Evolutionary conservation across 306 rosid genomes (phyloP), one percentile per base, ranked within the genome.

Genomic region (Heteromeles arbutifolia): DNA sequence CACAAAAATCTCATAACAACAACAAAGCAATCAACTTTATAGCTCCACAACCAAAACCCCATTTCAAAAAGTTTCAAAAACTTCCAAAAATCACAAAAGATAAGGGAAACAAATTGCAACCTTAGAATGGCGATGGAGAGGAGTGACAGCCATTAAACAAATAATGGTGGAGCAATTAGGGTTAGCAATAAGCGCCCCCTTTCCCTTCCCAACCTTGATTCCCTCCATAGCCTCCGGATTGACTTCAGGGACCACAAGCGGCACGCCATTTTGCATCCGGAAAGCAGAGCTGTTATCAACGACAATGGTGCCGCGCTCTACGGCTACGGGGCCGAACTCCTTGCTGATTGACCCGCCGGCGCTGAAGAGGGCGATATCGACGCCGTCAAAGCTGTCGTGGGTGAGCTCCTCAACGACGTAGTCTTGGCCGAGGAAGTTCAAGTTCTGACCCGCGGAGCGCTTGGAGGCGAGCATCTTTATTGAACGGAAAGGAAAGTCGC

Each of bases 91-190:
- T 66, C 13, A 13, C 17, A 63, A 70, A 5, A 37, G 41, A 37
- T 37, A 37, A 69, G 41, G 18, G 1, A 6, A 15, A 8, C 11
- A 65, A 37, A 48, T 8, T 43, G 22, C 31, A 12, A 95, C 99
- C 97, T 90, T 92, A 8, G 99, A 88, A 19, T 80, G 89, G 45
- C 92, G 93, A 87, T 95, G 99, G 61, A 95, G 93, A 73, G 99
- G 99, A 3, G 99, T 95, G 54, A 92, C 99, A 34, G 96, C 99
- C 93, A 95, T 74, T 76, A 95, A 89, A 78, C 99, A 95, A 56
- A 95, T 92, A 58, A 95, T 95, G 50, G 99, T 95, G 24, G 99
- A 92, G 88, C 99, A 95, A 88, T 95, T 95, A 15, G 99, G 99
- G 82, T 95, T 95, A 1, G 99, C 97, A 57, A 95, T 90, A 15